Evolutionary conservation across 345 rosid genomes (phyloP), one percentile per base, ranked within the genome.

Genomic region (Excoecaria agallocha): DNA sequence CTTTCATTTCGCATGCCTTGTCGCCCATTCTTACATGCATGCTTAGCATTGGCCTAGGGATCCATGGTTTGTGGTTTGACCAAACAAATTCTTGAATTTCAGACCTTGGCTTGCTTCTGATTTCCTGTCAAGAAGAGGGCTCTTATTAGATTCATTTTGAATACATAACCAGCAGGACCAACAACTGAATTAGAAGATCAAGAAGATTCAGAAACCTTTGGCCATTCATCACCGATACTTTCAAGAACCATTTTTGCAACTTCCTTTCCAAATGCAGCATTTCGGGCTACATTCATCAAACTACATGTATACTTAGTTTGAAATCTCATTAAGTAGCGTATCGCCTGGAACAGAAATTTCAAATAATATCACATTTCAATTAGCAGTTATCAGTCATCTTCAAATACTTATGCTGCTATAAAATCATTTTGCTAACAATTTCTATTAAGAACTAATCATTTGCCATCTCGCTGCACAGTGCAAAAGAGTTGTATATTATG

Each of bases 11-110:
- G 15, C 94, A 88, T 1, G 99, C 94, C 82, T 95, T 95, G 86
- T 95, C 99, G 70, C 99, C 97, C 98, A 95, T 95, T 69, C 99
- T 85, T n/a, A 95, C 98, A 16, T 95, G 99, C 82, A 95, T 79
- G 79, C 99, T 95, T 70, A 93, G 86, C 84, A 95, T 76, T 39
- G 98, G 99, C 83, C 94, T 83, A 0, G 98, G 98, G 3, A 84
- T 84, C 99, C 99, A 95, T 2, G 97, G 91, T 76, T 83, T 88
- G 77, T 88, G 91, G 80, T 73, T 85, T 8, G 96, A 87, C 99
- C 98, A 95, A 1, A 95, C 94, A 19, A 80, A 84, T 45, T 84
- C 84, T 79, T 90, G 93, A 9, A 93, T 88, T 56, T 90, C 96
- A 0, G 91, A 83, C 75, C 55, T 80, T 35, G 56, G 25, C 69